These are phyloP conservation scores for Ophiostoma montium DNA, from an alignment of 2,329 filamentous ascomycete genomes.

Conservation along the genomic window DNA sequence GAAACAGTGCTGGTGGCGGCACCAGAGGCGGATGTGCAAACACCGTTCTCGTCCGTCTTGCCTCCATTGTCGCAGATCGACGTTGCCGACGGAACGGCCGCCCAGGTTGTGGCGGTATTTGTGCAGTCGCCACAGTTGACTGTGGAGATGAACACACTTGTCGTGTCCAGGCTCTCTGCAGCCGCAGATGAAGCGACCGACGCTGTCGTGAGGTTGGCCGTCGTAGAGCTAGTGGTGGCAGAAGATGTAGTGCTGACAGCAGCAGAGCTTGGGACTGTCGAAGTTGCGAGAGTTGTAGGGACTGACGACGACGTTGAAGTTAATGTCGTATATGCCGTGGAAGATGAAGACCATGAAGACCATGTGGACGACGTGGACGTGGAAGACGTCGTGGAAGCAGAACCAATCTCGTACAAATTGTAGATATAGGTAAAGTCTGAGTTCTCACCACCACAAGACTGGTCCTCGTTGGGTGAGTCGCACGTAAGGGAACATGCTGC, in stretches of 20 bases:
- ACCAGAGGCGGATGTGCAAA: neutral
- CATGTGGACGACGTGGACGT: too few relatives aligned
- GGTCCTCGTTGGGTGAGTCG: slow-evolving; percentile 6
- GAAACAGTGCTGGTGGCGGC: neutral
- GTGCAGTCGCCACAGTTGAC: slow-evolving; percentile 10
- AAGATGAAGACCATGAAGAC: too few relatives aligned
- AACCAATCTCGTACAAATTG: slow-evolving; percentile 9
- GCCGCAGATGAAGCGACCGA: neutral
- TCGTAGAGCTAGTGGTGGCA: neutral
- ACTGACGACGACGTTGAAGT: too few relatives aligned
- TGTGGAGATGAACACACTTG: slow-evolving; percentile 10
- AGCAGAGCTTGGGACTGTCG: too few relatives aligned
- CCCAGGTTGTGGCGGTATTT: neutral
- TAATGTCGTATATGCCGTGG: too few relatives aligned
- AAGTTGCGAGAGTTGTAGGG: too few relatives aligned
- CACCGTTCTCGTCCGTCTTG: slow-evolving; percentile 9
- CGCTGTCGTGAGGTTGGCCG: neutral
- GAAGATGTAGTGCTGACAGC: too few relatives aligned
- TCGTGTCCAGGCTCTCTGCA: neutral
- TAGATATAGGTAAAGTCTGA: slow-evolving; percentile 11
- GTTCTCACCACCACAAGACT: slow-evolving; percentile 11
- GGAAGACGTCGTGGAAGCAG: neutral
- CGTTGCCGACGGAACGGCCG: neutral
- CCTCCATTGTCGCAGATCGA: slow-evolving; percentile 10
- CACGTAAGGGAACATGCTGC: slow-evolving; percentile 11